Evolutionary conservation across 176 grass and related monocot genomes (phyloP).

Genomic region (Leersia perrieri): DNA sequence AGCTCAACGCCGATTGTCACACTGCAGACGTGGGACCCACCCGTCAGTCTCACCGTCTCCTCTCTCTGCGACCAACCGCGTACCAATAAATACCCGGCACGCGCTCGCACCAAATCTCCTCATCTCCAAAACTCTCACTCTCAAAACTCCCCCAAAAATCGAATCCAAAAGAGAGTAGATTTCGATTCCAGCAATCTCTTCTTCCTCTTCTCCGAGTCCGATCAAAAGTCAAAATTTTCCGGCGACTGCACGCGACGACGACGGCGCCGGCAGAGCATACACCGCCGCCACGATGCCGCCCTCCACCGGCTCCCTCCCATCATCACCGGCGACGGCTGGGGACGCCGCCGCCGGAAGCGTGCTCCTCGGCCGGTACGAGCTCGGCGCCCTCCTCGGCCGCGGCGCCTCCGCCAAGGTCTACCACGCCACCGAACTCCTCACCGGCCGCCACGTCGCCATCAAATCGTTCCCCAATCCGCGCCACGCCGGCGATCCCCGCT

Average conservation of each 20-base stretch:
- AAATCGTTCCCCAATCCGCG: constrained; percentile 72
- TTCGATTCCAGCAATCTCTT: too few species aligned
- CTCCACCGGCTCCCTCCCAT: constrained; percentile 46
- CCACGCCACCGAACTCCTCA: constrained; percentile 57
- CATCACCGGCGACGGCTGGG: neutral
- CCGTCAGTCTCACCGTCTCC: neutral
- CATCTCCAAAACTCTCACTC: too few species aligned
- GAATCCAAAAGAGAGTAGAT: too few species aligned
- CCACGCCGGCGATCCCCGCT: neutral
- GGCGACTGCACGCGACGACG: constrained; percentile 19
- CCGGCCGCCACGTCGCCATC: constrained; percentile 62
- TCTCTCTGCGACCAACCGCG: neutral
- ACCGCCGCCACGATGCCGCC: constrained; percentile 56
- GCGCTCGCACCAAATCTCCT: neutral
- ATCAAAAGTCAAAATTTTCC: neutral
- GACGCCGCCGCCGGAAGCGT: constrained; percentile 10
- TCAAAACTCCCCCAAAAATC: too few species aligned
- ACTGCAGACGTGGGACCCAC: neutral
- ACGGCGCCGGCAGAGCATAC: constrained; percentile 48
- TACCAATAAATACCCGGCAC: constrained; percentile 9
- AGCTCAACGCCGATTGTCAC: neutral
- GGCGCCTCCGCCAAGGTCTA: constrained; percentile 94
- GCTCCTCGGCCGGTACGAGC: constrained; percentile 60
- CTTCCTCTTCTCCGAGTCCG: too few species aligned
- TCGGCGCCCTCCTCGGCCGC: constrained; percentile 70